Conservation (phyloP, 1,139 yeast species). For the Taphrina betulina region DNA sequence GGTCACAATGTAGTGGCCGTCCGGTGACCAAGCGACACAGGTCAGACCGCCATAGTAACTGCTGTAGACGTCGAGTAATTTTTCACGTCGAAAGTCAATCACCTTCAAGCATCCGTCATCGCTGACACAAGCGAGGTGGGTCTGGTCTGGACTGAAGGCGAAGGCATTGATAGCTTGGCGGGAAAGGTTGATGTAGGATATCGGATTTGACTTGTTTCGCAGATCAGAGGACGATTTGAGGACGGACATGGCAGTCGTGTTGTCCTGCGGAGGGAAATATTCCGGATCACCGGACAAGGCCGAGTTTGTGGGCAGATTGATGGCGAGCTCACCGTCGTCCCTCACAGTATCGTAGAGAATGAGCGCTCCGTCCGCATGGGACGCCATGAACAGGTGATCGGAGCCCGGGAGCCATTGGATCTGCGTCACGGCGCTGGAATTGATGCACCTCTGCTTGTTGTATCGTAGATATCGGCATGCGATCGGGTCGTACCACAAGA, state of each 20-base stretch:
- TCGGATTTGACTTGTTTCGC: slow-evolving; percentile 46
- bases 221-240: slow-evolving; percentile 37
- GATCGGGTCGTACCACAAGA: slow-evolving; percentile 57
- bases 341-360: slow-evolving; percentile 48
- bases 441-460: slow-evolving; percentile 50
- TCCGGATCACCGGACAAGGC: slow-evolving; percentile 32
- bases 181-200: slow-evolving; percentile 64
- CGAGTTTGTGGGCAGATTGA: not conserved
- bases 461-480: slow-evolving; percentile 52
- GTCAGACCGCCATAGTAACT: slow-evolving; percentile 69
- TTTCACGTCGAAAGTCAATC: slow-evolving; percentile 54
- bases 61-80: slow-evolving; percentile 59
- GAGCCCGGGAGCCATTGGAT: slow-evolving; percentile 49
- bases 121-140: slow-evolving; percentile 54
- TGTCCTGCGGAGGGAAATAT: slow-evolving; percentile 21
- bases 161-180: slow-evolving; percentile 58
- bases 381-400: slow-evolving; percentile 46
- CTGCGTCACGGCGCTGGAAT: slow-evolving; percentile 45
- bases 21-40: slow-evolving; percentile 61
- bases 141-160: slow-evolving; percentile 52
- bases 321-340: slow-evolving; percentile 43
- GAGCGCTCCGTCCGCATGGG: slow-evolving; percentile 49
- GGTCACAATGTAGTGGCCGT: slow-evolving; percentile 59
- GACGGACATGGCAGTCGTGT: slow-evolving; percentile 36
- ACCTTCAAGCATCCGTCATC: slow-evolving; percentile 68